phyloP scores from a whole-genome alignment of 768 basidiomycete species.

The Hygrophoropsis aurantiaca region DNA sequence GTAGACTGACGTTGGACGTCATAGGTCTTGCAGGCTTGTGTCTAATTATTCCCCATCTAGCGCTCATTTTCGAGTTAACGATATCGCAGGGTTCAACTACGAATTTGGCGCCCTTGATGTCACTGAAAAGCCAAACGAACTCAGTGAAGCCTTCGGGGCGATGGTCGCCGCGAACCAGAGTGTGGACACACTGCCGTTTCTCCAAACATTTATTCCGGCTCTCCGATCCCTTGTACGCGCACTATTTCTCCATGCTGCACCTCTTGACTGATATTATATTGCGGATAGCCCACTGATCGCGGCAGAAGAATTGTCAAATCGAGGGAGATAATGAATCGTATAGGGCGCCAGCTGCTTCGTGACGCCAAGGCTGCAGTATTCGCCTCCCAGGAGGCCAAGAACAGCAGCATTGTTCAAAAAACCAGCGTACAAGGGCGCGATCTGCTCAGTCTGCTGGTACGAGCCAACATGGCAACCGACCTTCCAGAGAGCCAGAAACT shows the following conservation, averaged over 20 bases:
- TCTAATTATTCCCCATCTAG: neutral
- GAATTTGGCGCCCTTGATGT: conserved; percentile 24
- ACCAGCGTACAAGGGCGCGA: conserved; percentile 38
- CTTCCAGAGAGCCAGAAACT: conserved; percentile 50
- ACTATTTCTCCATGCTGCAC: neutral
- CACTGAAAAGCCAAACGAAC: conserved; percentile 17
- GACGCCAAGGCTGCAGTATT: conserved; percentile 45
- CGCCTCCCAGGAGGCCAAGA: conserved; percentile 8
- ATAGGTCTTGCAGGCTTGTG: conserved; percentile 34
- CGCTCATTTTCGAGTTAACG: neutral
- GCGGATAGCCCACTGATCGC: conserved; percentile 15
- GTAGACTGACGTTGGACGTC: conserved; percentile 32
- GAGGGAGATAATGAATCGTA: conserved; percentile 40
- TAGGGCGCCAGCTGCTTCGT: conserved; percentile 45
- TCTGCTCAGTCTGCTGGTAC: conserved; percentile 54
- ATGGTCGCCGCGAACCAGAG: conserved; percentile 11
- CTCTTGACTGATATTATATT: neutral
- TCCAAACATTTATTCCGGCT: conserved; percentile 33
- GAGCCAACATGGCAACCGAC: conserved; percentile 60
- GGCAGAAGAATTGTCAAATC: conserved; percentile 19
- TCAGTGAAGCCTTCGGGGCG: conserved; percentile 25
- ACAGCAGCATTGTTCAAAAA: conserved; percentile 28
- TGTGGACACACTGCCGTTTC: conserved; percentile 21
- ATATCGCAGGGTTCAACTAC: conserved; percentile 33
- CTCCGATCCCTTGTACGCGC: conserved; percentile 37